Base-by-base conservation (phyloP, 805 yeast genomes). In the Metschnikowia cubensis region DNA sequence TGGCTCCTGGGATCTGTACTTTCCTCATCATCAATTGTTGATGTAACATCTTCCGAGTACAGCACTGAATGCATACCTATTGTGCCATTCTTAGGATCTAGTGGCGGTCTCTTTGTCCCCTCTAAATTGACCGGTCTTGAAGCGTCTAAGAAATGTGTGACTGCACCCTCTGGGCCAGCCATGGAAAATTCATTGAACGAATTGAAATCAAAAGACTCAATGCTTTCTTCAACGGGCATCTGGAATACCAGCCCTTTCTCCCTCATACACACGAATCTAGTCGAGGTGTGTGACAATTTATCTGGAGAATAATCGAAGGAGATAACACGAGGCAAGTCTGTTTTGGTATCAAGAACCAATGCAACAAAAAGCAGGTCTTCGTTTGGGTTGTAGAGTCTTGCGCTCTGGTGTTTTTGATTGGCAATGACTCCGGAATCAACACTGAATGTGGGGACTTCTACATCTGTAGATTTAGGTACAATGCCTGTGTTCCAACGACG, bases 241-340 rank as follows among this genome's bases (percentile, higher is more conserved):
- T 85, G 75, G 66, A 87, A 90, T 0, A 90, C 83, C 47, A 88
- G 85, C 3, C 97, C 97, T 0, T 96, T 87, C 59, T 89, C 95
- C 55, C 97, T 74, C 86, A 91, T 85, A 65, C 97, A 90, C 29
- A 91, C 82, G 50, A 88, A 75, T 57, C 85, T 82, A 7, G 87
- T 77, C 1, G 81, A 78, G 20, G 83, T 76, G n/a, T 64, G 68
- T 2, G 81, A 70, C 5, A 60, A 49, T 3, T 67, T 52, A 50
- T 79, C 82, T 0, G 84, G 82, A n/a, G 84, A 80, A 63, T 89
- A 90, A 64, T 90, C 97, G 67, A 85, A 90, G 0, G 96, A 84
- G 1, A 86, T 82, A 0, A 90, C 95, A 57, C 91, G 77, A 56
- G 90, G 96, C 59, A 79, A 83, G 48, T 85, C 87, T 0, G 96